Evolutionary conservation across 2,329 filamentous ascomycete species (phyloP).

Genomic region (Neopestalotiopsis sp.): DNA sequence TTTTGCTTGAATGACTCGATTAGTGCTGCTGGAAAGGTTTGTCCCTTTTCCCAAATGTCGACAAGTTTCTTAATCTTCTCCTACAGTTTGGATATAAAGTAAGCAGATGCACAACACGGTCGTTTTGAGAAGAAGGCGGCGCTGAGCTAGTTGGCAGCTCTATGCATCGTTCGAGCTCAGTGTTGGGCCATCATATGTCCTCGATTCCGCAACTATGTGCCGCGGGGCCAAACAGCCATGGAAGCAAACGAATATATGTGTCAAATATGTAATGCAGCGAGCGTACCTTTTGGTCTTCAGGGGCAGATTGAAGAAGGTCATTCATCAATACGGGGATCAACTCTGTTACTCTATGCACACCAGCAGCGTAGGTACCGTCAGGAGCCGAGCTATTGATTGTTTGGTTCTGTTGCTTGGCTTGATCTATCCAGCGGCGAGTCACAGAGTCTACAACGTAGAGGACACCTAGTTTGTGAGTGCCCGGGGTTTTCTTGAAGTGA

Average conservation of each 20-base stretch:
- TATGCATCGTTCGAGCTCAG: neutral
- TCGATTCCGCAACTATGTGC: conserved; percentile 21
- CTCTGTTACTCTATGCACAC: conserved; percentile 95
- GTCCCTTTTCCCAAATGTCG: conserved; percentile 97
- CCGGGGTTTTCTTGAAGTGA: conserved; percentile 93
- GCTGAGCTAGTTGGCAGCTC: neutral
- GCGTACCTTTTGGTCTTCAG: conserved; percentile 96
- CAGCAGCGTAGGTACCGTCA: conserved; percentile 92
- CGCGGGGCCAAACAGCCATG: conserved; percentile 33
- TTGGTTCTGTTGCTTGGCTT: conserved; percentile 86
- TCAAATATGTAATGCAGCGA: conserved; percentile 36
- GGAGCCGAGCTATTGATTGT: conserved; percentile 79
- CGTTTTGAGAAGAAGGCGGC: neutral
- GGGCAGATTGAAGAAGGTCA: conserved; percentile 88
- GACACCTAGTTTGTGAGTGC: conserved; percentile 96
- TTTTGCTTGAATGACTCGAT: conserved; percentile 84
- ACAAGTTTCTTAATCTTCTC: conserved; percentile 95
- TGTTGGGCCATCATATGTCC: neutral
- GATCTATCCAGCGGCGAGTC: conserved; percentile 97
- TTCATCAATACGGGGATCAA: conserved; percentile 92
- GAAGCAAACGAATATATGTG: conserved; percentile 33
- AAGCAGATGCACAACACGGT: conserved; percentile 32
- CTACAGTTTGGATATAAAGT: conserved; percentile 63
- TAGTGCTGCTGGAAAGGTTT: conserved; percentile 84
- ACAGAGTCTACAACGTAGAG: conserved; percentile 99